Base-by-base conservation (phyloP, 2,329 filamentous ascomycete species). In the Epichloe bromicola region DNA sequence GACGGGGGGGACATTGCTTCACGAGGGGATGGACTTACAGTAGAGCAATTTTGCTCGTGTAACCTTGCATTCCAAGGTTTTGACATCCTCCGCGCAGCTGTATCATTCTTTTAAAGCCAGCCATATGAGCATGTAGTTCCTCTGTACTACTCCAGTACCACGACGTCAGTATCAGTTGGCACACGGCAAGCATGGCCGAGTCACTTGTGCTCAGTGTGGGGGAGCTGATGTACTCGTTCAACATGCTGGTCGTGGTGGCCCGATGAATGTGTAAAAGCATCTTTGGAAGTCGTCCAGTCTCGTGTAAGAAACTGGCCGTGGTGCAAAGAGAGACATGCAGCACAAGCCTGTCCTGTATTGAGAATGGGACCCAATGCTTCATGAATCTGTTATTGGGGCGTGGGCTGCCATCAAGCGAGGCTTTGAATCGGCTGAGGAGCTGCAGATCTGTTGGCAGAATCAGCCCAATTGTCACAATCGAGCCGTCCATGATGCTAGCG, bases 81-180 rank as follows among this genome's bases (percentile, higher is more conserved):
- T 67, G 61, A 42, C 76, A 63, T 0, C 75, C 73, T 11, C 74
- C 75, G 23, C 73, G 66, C 45, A 72, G 56, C 20, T 59, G 60
- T 10, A 78, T 68, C 71, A 78, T 75, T 46, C 70, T 68, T 53
- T 67, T 65, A 15, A 79, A 63, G 0, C 74, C 74, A 6, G 58
- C 60, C 53, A 76, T 66, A 49, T 78, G 75, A 1, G 68, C 67
- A 23, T 67, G 64, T 11, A 77, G 62, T 53, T 73, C 70, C 38
- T 65, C 59, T 0, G 66, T 68, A 26, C 68, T 69, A 5, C 74
- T 73, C 73, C 74, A 76, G 57, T 75, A 76, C 75, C 75, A 79
- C 52, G 76, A 75, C 44, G 74, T 69, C 23, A 74, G 60, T 20
- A 74, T 67, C 53, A 77, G 66, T 57, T 76, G 74, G 1, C 71